Evolutionary conservation across 1,139 yeast genomes (phyloP).

Genomic region (Meyerozyma sp.): DNA sequence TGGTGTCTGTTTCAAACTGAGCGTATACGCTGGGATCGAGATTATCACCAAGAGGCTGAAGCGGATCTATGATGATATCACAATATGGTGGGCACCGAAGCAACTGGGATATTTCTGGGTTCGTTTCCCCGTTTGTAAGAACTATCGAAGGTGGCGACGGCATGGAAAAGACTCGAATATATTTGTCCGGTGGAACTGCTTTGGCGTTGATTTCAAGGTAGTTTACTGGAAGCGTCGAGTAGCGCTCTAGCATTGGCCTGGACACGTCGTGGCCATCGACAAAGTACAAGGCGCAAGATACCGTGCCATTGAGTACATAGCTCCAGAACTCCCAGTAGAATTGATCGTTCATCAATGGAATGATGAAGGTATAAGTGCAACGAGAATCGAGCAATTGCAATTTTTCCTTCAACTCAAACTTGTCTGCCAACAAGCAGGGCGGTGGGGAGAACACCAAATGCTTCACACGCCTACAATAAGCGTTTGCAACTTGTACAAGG

Average conservation of each 20-base stretch:
- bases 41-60: constrained; percentile 62
- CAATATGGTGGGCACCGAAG: neutral
- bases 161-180: neutral
- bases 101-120: neutral
- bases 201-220: neutral
- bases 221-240: neutral
- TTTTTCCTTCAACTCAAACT: neutral
- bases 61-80: constrained; percentile 36
- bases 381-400: neutral
- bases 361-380: neutral
- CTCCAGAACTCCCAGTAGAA: constrained; percentile 1
- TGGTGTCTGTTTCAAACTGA: constrained; percentile 62
- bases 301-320: neutral
- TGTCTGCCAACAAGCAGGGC: neutral
- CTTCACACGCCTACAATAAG: neutral
- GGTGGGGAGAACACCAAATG: neutral
- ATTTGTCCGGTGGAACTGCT: neutral
- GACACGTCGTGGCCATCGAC: neutral
- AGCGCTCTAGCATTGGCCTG: neutral
- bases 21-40: constrained; percentile 57
- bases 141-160: neutral
- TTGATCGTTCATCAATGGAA: neutral
- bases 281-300: neutral
- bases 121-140: neutral
- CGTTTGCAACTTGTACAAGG: neutral